Conservation (phyloP, 176 grass and related monocot species). For the Eleusine coracana region DNA sequence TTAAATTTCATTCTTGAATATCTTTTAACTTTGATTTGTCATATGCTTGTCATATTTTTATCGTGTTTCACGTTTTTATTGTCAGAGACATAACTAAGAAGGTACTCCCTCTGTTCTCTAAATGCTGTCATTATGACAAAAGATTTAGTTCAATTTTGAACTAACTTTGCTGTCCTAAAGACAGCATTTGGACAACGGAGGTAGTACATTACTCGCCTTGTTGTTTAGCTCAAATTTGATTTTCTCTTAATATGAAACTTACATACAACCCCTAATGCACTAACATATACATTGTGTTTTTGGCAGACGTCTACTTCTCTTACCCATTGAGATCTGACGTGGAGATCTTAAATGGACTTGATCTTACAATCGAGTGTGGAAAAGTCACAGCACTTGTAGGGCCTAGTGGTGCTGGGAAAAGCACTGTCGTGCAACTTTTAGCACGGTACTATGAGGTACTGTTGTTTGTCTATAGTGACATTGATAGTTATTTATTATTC, state of each 20-base stretch:
- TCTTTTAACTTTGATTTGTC: constrained; percentile 6
- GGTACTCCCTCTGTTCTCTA: background rate
- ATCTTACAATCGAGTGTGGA: constrained; percentile 80
- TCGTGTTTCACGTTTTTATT: background rate
- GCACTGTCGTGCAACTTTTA: constrained; percentile 93
- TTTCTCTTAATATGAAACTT: constrained; percentile 16
- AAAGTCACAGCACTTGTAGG: constrained; percentile 97
- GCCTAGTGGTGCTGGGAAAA: constrained; percentile 95
- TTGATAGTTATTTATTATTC: constrained; percentile 7
- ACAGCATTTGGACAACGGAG: too few species aligned
- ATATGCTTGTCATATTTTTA: background rate
- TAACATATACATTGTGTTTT: constrained; percentile 25
- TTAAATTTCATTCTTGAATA: constrained; percentile 6
- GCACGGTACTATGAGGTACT: constrained; percentile 94
- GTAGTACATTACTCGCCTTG: background rate
- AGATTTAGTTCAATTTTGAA: too few species aligned
- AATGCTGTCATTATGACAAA: too few species aligned
- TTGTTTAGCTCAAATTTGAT: background rate
- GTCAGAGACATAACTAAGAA: background rate
- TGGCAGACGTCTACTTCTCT: constrained; percentile 88
- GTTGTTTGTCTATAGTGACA: constrained; percentile 28
- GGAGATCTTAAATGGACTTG: constrained; percentile 85
- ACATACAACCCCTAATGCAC: constrained; percentile 20
- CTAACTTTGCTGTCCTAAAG: too few species aligned
- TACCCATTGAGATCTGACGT: constrained; percentile 91